phyloP scores from a whole-genome alignment of 768 basidiomycete genomes.

The Tephrocybe sp. region DNA sequence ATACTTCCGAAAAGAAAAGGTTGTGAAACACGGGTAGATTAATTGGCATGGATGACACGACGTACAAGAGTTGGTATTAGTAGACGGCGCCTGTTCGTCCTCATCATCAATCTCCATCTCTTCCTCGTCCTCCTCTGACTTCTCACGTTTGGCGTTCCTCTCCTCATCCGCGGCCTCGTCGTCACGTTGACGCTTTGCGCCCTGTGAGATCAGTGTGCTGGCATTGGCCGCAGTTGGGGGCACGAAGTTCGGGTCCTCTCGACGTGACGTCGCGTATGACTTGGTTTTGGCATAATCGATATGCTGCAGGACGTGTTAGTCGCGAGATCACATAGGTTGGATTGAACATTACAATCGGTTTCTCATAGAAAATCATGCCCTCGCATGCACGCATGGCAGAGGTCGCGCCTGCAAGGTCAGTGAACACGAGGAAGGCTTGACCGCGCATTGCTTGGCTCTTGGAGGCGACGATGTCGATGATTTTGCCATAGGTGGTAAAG shows the following conservation, averaged over 20 bases:
- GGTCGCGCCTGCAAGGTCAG: slow-evolving; percentile 87
- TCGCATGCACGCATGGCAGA: slow-evolving; percentile 91
- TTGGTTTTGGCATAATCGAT: slow-evolving; percentile 90
- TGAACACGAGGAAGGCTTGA: slow-evolving; percentile 95
- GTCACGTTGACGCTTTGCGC: slow-evolving; percentile 69
- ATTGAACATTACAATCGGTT: slow-evolving; percentile 72
- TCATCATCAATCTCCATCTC: slow-evolving; percentile 97
- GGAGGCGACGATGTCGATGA: slow-evolving; percentile 91
- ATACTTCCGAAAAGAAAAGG: slow-evolving; percentile 29
- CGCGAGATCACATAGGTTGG: slow-evolving; percentile 4
- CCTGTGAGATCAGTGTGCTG: slow-evolving; percentile 44
- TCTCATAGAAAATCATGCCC: slow-evolving; percentile 92
- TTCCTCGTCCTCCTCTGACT: slow-evolving; percentile 72
- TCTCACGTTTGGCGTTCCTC: slow-evolving; percentile 67
- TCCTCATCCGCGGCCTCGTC: slow-evolving; percentile 54
- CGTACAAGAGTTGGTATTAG: slow-evolving; percentile 47
- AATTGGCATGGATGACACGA: slow-evolving; percentile 26
- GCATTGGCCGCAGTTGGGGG: slow-evolving; percentile 68
- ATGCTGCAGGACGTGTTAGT: slow-evolving; percentile 49
- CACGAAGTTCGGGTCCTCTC: slow-evolving; percentile 81
- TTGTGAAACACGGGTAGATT: slow-evolving; percentile 30
- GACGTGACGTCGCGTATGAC: slow-evolving; percentile 79
- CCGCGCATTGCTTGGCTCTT: slow-evolving; percentile 86
- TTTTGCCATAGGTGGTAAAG: slow-evolving; percentile 90
- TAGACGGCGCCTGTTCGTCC: slow-evolving; percentile 52